These are phyloP conservation scores for Mallotus repandus DNA, from an alignment of 441 rosid genomes.

Conservation along the genomic window DNA sequence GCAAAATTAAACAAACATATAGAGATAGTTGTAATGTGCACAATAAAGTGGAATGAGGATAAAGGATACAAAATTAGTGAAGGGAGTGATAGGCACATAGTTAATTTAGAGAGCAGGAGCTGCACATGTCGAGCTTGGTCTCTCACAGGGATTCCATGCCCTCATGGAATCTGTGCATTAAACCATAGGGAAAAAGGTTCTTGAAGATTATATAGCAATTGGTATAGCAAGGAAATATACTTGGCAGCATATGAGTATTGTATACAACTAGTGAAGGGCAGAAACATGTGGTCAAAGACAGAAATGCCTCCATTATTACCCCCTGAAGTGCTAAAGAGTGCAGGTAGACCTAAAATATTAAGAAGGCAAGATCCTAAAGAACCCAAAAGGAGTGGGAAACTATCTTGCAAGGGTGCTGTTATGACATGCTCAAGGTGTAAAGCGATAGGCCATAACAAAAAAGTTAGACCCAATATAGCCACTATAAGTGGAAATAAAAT, in stretches of 20 bases:
- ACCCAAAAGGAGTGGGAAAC: background rate
- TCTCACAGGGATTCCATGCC: background rate
- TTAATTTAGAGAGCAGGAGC: accelerated
- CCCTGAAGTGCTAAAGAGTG: background rate
- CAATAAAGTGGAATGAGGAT: background rate
- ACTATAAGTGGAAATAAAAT: too few relatives aligned
- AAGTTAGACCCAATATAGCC: background rate
- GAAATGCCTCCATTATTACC: background rate
- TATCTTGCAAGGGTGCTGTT: background rate
- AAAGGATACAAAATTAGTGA: background rate
- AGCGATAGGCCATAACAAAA: background rate
- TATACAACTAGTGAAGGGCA: background rate
- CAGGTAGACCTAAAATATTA: background rate
- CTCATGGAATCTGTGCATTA: background rate
- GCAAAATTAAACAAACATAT: background rate
- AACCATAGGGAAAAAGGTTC: too few relatives aligned
- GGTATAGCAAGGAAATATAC: background rate
- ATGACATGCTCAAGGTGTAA: background rate
- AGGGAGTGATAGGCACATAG: background rate
- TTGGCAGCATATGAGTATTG: background rate
- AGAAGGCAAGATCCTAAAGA: background rate
- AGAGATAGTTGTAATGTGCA: background rate
- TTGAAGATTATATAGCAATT: background rate
- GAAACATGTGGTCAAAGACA: background rate
- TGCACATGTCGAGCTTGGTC: background rate